Conservation (phyloP, 768 basidiomycete genomes). For the Auricularia cornea region DNA sequence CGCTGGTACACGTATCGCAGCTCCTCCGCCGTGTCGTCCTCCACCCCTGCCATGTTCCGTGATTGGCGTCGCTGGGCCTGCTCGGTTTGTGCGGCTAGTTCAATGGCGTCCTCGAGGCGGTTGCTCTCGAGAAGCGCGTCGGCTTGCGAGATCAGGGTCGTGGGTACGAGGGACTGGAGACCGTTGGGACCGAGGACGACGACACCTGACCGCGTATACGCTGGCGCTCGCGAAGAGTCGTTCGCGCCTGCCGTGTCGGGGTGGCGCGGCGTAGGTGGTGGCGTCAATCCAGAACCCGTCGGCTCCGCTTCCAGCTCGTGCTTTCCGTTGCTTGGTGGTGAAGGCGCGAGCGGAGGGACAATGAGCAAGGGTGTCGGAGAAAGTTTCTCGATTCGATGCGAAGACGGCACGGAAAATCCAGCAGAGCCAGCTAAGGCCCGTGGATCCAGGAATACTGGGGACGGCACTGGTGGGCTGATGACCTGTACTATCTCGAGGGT, state of each 20-base stretch:
- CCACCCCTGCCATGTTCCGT: conserved; percentile 32
- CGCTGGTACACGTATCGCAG: conserved; percentile 73
- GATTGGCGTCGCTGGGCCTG: conserved; percentile 51
- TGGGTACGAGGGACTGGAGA: conserved; percentile 58
- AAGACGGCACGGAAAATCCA: conserved; percentile 37
- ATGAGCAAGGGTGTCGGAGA: conserved; percentile 25
- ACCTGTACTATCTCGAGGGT: conserved; percentile 66
- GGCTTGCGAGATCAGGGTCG: conserved; percentile 63
- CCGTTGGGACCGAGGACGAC: conserved; percentile 55
- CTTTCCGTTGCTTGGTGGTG: not conserved
- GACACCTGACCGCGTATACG: conserved; percentile 36
- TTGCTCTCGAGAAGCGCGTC: conserved; percentile 60
- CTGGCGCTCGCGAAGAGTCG: not conserved
- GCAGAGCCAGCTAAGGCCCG: conserved; percentile 23
- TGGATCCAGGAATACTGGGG: conserved; percentile 15
- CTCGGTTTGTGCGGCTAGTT: conserved; percentile 55
- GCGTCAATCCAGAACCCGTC: conserved; percentile 8
- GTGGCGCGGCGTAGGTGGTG: conserved; percentile 9
- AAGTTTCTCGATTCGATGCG: conserved; percentile 33
- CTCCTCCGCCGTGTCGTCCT: conserved; percentile 49
- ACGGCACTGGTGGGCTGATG: conserved; percentile 39
- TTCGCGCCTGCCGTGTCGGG: not conserved
- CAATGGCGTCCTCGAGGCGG: conserved; percentile 54
- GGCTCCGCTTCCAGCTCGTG: not conserved
- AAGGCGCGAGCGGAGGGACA: conserved; percentile 9